Evolutionary conservation across 495 filamentous ascomycete genomes (phyloP).

Genomic region (Xylaria intraflava): DNA sequence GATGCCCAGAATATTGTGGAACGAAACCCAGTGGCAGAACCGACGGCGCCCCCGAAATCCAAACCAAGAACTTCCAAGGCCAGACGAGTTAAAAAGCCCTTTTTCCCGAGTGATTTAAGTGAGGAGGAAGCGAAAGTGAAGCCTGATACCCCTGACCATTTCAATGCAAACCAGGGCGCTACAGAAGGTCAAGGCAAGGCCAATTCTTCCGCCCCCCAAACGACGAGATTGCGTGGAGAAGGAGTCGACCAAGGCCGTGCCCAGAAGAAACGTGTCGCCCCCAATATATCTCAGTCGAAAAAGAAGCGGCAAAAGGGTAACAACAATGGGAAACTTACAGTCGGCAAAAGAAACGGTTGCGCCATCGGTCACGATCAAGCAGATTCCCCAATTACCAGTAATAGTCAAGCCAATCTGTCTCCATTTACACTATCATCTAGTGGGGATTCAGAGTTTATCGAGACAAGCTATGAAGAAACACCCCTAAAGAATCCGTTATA

Average conservation of each 20-base stretch:
- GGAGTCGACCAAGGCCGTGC: neutral
- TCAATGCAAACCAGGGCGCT: neutral
- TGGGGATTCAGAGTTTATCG: neutral
- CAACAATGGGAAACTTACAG: neutral
- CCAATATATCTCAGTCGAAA: neutral
- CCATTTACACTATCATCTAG: neutral
- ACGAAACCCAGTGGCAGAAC: neutral
- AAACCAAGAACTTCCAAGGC: neutral
- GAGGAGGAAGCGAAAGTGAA: neutral
- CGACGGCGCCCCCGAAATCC: neutral
- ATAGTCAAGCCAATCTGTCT: neutral
- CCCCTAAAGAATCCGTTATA: neutral
- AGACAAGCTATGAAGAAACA: neutral
- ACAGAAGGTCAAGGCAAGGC: neutral
- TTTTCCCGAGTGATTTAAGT: neutral
- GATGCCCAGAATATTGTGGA: neutral
- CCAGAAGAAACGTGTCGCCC: neutral
- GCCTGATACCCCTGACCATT: neutral
- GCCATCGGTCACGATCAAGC: neutral
- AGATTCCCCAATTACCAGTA: neutral
- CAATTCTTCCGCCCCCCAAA: neutral
- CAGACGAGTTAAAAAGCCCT: constrained; percentile 1
- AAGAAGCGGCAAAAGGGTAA: neutral
- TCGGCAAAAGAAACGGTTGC: neutral
- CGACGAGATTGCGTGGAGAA: neutral